phyloP scores from a whole-genome alignment of 805 yeast species.

The Lipomyces sp. region DNA sequence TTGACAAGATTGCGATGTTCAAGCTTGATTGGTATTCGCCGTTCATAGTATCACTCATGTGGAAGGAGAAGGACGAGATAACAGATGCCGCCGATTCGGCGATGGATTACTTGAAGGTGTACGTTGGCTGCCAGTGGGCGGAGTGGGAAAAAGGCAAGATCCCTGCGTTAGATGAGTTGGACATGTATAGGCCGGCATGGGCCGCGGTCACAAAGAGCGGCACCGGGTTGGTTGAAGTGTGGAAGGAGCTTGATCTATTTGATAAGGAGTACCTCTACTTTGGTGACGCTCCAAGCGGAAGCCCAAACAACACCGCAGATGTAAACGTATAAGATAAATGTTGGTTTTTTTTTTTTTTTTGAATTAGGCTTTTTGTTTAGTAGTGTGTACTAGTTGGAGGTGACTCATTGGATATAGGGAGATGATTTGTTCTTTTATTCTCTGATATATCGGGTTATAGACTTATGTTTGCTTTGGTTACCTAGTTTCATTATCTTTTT shows the following conservation, averaged over 20 bases:
- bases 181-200: conserved; percentile 68
- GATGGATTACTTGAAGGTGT: conserved; percentile 55
- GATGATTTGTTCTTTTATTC: too few relatives aligned
- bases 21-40: conserved; percentile 34
- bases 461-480: too few relatives aligned
- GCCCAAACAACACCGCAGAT: not conserved
- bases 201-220: conserved; percentile 65
- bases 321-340: not conserved
- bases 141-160: conserved; percentile 65
- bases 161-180: conserved; percentile 74
- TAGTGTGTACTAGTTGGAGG: not conserved
- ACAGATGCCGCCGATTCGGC: conserved; percentile 14
- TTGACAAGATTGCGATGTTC: conserved; percentile 33
- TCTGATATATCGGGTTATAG: too few relatives aligned
- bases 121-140: conserved; percentile 76
- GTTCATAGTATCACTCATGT: conserved; percentile 32
- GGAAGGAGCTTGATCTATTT: conserved; percentile 54
- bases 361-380: not conserved
- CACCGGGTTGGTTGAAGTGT: conserved; percentile 70
- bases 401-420: too few relatives aligned
- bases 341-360: not conserved
- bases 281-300: not conserved
- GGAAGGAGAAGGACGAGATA: conserved; percentile 42
- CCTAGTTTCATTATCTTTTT: too few relatives aligned
- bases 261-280: conserved; percentile 18